Conservation (phyloP, 179 eudicot genomes). For the Heliamphora ciliata region DNA sequence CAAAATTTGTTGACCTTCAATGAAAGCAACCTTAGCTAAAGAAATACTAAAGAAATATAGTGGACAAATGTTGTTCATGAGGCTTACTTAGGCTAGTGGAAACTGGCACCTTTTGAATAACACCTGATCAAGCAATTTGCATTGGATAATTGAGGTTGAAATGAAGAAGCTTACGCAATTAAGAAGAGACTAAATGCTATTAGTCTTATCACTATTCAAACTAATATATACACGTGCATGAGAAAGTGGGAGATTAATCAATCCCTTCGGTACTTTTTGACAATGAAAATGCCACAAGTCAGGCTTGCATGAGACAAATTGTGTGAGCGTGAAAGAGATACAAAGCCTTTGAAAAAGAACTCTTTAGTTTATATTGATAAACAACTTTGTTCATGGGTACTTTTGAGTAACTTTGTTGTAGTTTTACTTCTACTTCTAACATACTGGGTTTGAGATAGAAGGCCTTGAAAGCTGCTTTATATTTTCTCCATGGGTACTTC, state of each 20-base stretch:
- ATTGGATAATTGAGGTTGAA: background rate
- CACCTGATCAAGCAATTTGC: background rate
- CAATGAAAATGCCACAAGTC: background rate
- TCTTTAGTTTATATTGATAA: background rate
- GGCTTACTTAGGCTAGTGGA: background rate
- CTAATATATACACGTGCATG: background rate
- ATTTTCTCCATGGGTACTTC: background rate
- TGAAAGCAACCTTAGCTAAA: too few relatives aligned
- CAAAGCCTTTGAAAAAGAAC: background rate
- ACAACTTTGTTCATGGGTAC: background rate
- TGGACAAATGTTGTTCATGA: too few relatives aligned
- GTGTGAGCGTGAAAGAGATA: background rate
- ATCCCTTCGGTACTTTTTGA: background rate
- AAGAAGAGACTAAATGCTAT: background rate
- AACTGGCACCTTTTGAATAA: background rate
- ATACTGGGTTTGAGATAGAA: background rate
- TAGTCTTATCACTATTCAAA: background rate
- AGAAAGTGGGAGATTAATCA: background rate
- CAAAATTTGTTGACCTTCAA: too few relatives aligned
- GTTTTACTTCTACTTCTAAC: background rate
- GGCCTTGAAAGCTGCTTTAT: background rate
- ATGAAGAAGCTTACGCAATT: background rate
- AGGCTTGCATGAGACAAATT: background rate
- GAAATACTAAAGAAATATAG: too few relatives aligned
- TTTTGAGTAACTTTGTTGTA: background rate